phyloP scores from a whole-genome alignment of 768 basidiomycete genomes.

The Tulasnella sp. region DNA sequence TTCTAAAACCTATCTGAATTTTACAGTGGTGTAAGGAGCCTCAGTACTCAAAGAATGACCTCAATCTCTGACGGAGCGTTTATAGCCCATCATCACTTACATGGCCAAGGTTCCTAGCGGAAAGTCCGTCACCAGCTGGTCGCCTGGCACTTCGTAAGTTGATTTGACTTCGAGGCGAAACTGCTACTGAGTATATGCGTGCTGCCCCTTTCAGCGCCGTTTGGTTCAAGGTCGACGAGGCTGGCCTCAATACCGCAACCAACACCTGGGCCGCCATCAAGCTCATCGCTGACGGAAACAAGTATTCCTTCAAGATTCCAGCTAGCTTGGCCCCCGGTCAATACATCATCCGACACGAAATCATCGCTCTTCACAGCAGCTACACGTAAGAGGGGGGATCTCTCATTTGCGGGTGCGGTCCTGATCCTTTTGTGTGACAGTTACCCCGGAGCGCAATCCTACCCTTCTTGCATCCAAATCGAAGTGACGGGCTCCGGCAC shows the following conservation, averaged over 20 bases:
- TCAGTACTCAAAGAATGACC: background rate
- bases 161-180: background rate
- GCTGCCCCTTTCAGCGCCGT: constrained; percentile 38
- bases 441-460: constrained; percentile 19
- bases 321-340: constrained; percentile 46
- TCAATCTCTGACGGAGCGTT: background rate
- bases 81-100: constrained; percentile 45
- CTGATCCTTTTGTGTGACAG: background rate
- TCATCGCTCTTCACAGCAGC: constrained; percentile 20
- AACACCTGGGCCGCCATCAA: constrained; percentile 47
- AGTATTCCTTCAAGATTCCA: constrained; percentile 49
- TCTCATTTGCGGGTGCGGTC: no score
- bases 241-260: constrained; percentile 40
- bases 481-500: constrained; percentile 47
- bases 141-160: constrained; percentile 41
- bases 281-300: constrained; percentile 40
- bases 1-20: background rate
- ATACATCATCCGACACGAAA: constrained; percentile 47
- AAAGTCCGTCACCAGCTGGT: constrained; percentile 43
- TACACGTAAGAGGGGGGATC: constrained; percentile 2
- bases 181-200: background rate
- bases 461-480: constrained; percentile 42
- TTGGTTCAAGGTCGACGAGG: constrained; percentile 51
- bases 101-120: constrained; percentile 44
- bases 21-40: background rate